Evolutionary conservation across 306 rosid genomes (phyloP).

Genomic region (Lathyrus sativus): DNA sequence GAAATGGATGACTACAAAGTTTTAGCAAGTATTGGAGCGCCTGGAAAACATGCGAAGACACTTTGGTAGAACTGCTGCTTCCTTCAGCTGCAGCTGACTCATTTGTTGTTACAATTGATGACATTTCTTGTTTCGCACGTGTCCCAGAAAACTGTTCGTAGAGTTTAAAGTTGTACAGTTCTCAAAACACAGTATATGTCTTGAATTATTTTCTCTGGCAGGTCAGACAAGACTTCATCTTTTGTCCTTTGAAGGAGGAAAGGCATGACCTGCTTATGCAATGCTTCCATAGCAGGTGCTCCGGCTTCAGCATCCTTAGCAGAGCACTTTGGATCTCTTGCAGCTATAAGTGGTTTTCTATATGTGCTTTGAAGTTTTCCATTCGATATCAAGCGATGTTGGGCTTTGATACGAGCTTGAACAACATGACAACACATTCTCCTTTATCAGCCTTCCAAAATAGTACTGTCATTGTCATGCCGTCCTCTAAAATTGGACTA

Average conservation of each 20-base stretch:
- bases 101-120: conserved; percentile 64
- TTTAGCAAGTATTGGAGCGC: too few species aligned
- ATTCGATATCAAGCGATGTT: conserved; percentile 90
- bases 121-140: conserved; percentile 74
- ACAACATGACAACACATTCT: too few species aligned
- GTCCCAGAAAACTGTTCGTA: conserved; percentile 97
- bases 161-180: conserved; percentile 73
- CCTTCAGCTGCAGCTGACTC: conserved; percentile 65
- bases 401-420: too few species aligned
- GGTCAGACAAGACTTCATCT: conserved; percentile 96
- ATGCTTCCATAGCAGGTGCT: conserved; percentile 96
- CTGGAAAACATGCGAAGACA: conserved; percentile 95
- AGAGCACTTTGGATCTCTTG: too few species aligned
- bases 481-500: too few species aligned
- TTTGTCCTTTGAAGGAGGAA: conserved; percentile 97
- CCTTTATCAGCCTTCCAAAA: too few species aligned
- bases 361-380: conserved; percentile 95
- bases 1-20: too few species aligned
- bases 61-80: conserved; percentile 69
- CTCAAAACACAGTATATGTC: conserved; percentile 96
- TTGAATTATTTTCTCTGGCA: conserved; percentile 96
- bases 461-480: too few species aligned
- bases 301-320: conserved; percentile 99
- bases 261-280: conserved; percentile 99
- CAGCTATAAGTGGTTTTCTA: conserved; percentile 90